Conservation (phyloP, 2,329 filamentous ascomycete species). For the Apiospora pterosperma region DNA sequence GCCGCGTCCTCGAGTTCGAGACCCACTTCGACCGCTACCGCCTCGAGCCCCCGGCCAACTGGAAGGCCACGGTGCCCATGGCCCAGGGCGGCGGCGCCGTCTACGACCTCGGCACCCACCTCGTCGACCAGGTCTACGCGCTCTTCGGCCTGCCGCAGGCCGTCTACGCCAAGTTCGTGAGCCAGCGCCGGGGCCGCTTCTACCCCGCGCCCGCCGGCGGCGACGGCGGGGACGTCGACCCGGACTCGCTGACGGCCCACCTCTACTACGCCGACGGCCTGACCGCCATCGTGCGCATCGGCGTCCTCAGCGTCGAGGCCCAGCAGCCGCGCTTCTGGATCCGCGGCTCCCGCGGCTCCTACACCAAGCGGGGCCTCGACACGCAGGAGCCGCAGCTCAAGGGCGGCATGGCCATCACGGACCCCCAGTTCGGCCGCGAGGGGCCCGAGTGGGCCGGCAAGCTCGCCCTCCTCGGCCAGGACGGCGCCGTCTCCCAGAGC, state of each 20-base stretch:
- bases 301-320: slow-evolving; percentile 64
- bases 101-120: slow-evolving; percentile 73
- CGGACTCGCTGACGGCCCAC: slow-evolving; percentile 60
- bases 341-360: slow-evolving; percentile 69
- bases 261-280: slow-evolving; percentile 63
- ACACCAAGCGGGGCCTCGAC: slow-evolving; percentile 69
- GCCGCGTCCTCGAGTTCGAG: slow-evolving; percentile 73
- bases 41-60: slow-evolving; percentile 54
- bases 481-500: slow-evolving; percentile 47
- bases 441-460: slow-evolving; percentile 53
- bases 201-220: too few relatives aligned
- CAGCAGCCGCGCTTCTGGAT: slow-evolving; percentile 76
- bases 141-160: slow-evolving; percentile 66
- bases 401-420: slow-evolving; percentile 57
- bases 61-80: slow-evolving; percentile 63
- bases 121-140: slow-evolving; percentile 71
- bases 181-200: slow-evolving; percentile 52
- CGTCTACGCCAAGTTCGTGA: slow-evolving; percentile 66
- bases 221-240: slow-evolving; percentile 40
- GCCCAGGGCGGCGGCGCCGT: slow-evolving; percentile 62
- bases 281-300: slow-evolving; percentile 67
- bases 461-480: slow-evolving; percentile 52
- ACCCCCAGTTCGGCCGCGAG: slow-evolving; percentile 64
- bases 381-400: slow-evolving; percentile 73
- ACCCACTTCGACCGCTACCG: slow-evolving; percentile 78